These are phyloP conservation scores for Ceraceosorus guamensis DNA, from an alignment of 1,284 basidiomycete genomes.

Conservation along the genomic window DNA sequence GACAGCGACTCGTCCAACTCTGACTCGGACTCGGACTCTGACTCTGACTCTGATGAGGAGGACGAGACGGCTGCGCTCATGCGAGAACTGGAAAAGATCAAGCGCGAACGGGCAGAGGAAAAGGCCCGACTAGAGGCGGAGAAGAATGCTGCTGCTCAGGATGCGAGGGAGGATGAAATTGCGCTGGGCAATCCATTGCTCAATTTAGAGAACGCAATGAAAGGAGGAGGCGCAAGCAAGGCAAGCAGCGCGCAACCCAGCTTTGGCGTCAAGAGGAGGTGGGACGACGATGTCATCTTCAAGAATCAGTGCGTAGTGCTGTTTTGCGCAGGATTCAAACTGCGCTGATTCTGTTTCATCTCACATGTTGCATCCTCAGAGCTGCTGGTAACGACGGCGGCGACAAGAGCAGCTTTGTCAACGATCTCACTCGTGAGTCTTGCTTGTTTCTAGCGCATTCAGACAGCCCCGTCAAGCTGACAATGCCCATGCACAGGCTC, in stretches of 20 bases:
- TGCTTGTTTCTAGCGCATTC: not conserved
- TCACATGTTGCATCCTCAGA: no score
- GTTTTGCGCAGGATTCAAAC: no score
- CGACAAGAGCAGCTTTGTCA: constrained; percentile 30
- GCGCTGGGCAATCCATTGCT: constrained; percentile 42
- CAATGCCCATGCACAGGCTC: not conserved
- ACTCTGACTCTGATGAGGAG: constrained; percentile 23
- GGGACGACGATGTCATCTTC: constrained; percentile 48
- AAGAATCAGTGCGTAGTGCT: constrained; percentile 29
- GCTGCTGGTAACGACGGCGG: constrained; percentile 16
- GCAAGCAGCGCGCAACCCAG: not conserved
- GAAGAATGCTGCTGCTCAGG: constrained; percentile 7
- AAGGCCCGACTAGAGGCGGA: constrained; percentile 15
- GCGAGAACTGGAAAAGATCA: constrained; percentile 42
- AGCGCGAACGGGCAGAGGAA: constrained; percentile 32
- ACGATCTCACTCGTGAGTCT: constrained; percentile 38
- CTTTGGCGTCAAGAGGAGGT: constrained; percentile 33
- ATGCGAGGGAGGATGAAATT: constrained; percentile 34
- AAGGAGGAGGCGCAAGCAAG: constrained; percentile 8
- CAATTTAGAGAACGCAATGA: constrained; percentile 32
- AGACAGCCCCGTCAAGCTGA: not conserved
- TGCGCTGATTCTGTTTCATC: no score
- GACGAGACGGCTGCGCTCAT: constrained; percentile 35
- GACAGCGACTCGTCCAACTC: not conserved
- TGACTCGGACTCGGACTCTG: constrained; percentile 8